Evolutionary conservation across 2,329 filamentous ascomycete genomes (phyloP).

Genomic region (Aspergillus quadrilineatus): DNA sequence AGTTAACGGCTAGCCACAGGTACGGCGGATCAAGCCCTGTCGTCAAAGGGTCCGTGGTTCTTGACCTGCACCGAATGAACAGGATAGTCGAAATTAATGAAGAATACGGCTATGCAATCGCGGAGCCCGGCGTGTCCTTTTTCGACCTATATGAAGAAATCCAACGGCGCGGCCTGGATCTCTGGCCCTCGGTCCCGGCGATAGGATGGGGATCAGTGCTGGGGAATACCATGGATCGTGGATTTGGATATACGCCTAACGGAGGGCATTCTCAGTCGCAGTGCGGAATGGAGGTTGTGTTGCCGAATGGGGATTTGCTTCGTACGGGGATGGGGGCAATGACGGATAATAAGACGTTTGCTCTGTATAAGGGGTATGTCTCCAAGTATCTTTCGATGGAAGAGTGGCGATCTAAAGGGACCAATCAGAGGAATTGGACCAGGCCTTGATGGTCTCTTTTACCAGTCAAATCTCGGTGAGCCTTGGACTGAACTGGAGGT

Average conservation of each 20-base stretch:
- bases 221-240: conserved; percentile 49
- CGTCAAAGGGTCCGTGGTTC: background rate
- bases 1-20: background rate
- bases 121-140: conserved; percentile 59
- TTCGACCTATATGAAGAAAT: conserved; percentile 49
- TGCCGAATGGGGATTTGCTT: conserved; percentile 49
- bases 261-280: conserved; percentile 45
- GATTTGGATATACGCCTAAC: conserved; percentile 46
- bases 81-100: conserved; percentile 54
- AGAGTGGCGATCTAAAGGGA: background rate
- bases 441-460: conserved; percentile 48
- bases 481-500: background rate
- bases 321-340: conserved; percentile 50
- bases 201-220: conserved; percentile 47
- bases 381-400: background rate
- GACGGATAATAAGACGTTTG: conserved; percentile 3
- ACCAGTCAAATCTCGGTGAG: conserved; percentile 47
- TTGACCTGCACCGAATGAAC: conserved; percentile 43
- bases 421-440: conserved; percentile 42
- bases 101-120: conserved; percentile 51
- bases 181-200: conserved; percentile 31
- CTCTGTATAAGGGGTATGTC: background rate
- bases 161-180: background rate
- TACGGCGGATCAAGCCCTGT: conserved; percentile 5
- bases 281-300: conserved; percentile 48